phyloP scores from a whole-genome alignment of 2,329 filamentous ascomycete species.

The Verticillium dahliae region DNA sequence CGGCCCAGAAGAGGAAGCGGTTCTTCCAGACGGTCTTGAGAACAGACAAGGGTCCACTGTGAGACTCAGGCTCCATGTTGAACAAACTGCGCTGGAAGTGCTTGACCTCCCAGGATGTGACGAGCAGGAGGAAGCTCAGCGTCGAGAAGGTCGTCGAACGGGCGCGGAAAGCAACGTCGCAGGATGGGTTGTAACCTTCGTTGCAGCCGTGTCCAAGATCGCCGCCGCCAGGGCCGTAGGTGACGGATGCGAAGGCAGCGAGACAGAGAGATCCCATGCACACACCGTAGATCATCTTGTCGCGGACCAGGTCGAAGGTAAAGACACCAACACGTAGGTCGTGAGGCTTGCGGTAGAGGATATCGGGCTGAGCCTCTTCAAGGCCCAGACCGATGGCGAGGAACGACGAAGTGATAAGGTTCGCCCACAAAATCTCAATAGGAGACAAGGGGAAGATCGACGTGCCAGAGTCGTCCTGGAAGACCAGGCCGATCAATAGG shows the following conservation, averaged over 20 bases:
- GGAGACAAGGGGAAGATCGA: constrained; percentile 67
- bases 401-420: constrained; percentile 66
- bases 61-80: constrained; percentile 51
- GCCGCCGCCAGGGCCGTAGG: constrained; percentile 44
- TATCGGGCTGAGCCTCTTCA: constrained; percentile 61
- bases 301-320: constrained; percentile 56
- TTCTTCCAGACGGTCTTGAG: constrained; percentile 62
- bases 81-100: constrained; percentile 66
- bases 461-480: constrained; percentile 52
- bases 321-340: constrained; percentile 55
- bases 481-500: constrained; percentile 61
- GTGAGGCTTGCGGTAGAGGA: constrained; percentile 60
- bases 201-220: constrained; percentile 54
- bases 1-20: constrained; percentile 59
- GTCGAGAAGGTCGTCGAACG: constrained; percentile 64
- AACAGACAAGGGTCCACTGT: constrained; percentile 40
- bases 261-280: constrained; percentile 59
- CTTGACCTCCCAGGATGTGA: constrained; percentile 69
- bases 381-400: constrained; percentile 67
- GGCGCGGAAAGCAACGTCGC: constrained; percentile 55
- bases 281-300: constrained; percentile 60
- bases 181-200: constrained; percentile 39
- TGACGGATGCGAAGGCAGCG: constrained; percentile 52
- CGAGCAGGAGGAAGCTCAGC: constrained; percentile 59
- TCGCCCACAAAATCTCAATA: constrained; percentile 71